These are phyloP conservation scores for Multifurca ochricompacta DNA, from an alignment of 768 basidiomycete species.

Conservation along the genomic window DNA sequence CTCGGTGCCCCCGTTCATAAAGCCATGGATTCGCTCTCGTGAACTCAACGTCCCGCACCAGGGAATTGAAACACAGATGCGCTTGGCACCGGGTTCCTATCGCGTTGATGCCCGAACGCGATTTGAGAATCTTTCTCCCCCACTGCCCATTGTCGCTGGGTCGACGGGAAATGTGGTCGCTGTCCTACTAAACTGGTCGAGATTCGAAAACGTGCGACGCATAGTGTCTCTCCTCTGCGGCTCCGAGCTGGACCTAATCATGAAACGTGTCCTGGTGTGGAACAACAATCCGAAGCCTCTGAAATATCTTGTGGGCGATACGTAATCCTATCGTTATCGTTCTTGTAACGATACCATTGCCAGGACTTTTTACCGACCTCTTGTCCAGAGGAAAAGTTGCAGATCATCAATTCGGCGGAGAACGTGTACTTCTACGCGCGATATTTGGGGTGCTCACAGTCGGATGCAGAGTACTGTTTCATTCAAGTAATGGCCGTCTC, in stretches of 20 bases:
- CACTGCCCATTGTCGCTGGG: not conserved
- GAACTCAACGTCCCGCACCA: not conserved
- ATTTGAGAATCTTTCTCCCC: not conserved
- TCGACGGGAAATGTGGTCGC: conserved; percentile 27
- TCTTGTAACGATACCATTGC: conserved; percentile 30
- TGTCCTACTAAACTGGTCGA: conserved; percentile 61
- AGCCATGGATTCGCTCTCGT: not conserved
- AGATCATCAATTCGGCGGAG: conserved; percentile 46
- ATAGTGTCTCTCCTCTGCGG: conserved; percentile 48
- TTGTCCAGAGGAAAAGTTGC: conserved; percentile 39
- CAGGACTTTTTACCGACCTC: conserved; percentile 22
- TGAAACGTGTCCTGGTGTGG: conserved; percentile 50
- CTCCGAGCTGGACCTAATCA: conserved; percentile 35
- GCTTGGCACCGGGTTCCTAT: conserved; percentile 2
- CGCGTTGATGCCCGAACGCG: not conserved
- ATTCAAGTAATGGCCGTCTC: conserved; percentile 40
- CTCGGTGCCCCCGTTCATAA: not conserved
- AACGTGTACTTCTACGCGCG: conserved; percentile 59
- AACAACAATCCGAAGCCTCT: conserved; percentile 48
- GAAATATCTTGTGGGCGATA: conserved; percentile 34
- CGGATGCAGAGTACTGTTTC: conserved; percentile 49
- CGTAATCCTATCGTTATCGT: not conserved
- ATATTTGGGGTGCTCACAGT: conserved; percentile 47
- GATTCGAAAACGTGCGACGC: conserved; percentile 50
- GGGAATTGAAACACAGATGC: not conserved